Evolutionary conservation across 768 basidiomycete species (phyloP).

Genomic region (Tremella yokohamensis): DNA sequence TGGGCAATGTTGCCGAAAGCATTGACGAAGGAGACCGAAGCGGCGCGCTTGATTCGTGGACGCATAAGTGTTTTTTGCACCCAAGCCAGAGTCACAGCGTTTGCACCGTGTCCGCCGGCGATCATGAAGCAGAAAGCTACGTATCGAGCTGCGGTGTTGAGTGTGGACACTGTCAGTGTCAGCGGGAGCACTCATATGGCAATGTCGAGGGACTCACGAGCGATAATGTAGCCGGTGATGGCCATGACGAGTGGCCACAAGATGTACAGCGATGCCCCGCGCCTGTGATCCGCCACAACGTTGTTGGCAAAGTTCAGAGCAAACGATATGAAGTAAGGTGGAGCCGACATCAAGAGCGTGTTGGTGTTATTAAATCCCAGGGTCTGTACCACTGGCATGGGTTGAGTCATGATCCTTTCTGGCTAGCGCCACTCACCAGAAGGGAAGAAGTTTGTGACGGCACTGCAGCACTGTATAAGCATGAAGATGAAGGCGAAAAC

Average conservation of each 20-base stretch:
- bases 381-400: slow-evolving; percentile 17
- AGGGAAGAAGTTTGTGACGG: no score
- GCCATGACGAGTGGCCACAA: slow-evolving; percentile 37
- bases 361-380: slow-evolving; percentile 39
- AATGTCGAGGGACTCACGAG: slow-evolving; percentile 18
- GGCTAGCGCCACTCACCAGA: no score
- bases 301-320: slow-evolving; percentile 43
- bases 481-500: no score
- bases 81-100: slow-evolving; percentile 47
- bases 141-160: slow-evolving; percentile 35
- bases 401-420: no score
- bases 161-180: no score
- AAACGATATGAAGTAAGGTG: slow-evolving; percentile 35
- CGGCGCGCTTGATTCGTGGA: slow-evolving; percentile 40
- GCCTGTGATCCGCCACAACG: slow-evolving; percentile 39
- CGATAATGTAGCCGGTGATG: slow-evolving; percentile 45
- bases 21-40: slow-evolving; percentile 44
- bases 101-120: slow-evolving; percentile 41
- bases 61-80: slow-evolving; percentile 40
- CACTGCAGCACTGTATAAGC: no score
- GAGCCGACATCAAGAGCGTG: slow-evolving; percentile 43
- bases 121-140: slow-evolving; percentile 46
- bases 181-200: no score
- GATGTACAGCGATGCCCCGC: slow-evolving; percentile 39
- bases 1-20: slow-evolving; percentile 15